Evolutionary conservation across 352 stramenopile species (phyloP).

Genomic region (Globisporangium solare): DNA sequence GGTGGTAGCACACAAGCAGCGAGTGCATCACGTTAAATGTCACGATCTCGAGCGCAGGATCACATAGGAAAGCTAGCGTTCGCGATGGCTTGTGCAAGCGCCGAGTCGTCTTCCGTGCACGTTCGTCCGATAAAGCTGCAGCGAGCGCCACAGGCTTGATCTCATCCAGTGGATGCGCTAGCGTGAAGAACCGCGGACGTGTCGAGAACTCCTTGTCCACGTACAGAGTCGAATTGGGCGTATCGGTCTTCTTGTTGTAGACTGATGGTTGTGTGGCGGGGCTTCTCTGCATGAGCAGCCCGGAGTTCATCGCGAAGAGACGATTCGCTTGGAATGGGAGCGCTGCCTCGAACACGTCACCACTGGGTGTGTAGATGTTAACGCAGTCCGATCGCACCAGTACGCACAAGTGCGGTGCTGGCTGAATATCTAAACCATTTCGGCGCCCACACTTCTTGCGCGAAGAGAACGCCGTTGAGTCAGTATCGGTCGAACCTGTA

Average conservation of each 20-base stretch:
- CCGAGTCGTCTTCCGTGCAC: not conserved
- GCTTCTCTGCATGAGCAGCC: slow-evolving; percentile 64
- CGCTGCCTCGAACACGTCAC: slow-evolving; percentile 67
- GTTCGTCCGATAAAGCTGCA: not conserved
- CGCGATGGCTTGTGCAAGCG: not conserved
- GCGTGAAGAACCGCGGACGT: slow-evolving; percentile 65
- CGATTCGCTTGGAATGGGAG: slow-evolving; percentile 69
- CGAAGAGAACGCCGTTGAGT: not conserved
- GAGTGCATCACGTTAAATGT: slow-evolving; percentile 23
- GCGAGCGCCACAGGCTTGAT: slow-evolving; percentile 57
- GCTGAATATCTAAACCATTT: slow-evolving; percentile 8
- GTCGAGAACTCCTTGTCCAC: slow-evolving; percentile 11
- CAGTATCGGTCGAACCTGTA: not conserved
- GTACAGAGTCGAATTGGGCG: slow-evolving; percentile 10
- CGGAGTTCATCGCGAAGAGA: slow-evolving; percentile 41
- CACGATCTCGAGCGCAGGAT: slow-evolving; percentile 53
- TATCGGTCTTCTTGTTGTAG: slow-evolving; percentile 1
- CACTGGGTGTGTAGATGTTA: slow-evolving; percentile 55
- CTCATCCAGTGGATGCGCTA: slow-evolving; percentile 70
- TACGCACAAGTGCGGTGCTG: slow-evolving; percentile 44
- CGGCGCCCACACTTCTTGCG: slow-evolving; percentile 5
- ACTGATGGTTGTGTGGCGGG: slow-evolving; percentile 21
- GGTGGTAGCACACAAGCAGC: slow-evolving; percentile 52
- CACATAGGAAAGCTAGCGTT: slow-evolving; percentile 27
- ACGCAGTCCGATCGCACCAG: slow-evolving; percentile 64